Evolutionary conservation across 2,329 filamentous ascomycete genomes (phyloP).

Genomic region (Fusarium concolor): DNA sequence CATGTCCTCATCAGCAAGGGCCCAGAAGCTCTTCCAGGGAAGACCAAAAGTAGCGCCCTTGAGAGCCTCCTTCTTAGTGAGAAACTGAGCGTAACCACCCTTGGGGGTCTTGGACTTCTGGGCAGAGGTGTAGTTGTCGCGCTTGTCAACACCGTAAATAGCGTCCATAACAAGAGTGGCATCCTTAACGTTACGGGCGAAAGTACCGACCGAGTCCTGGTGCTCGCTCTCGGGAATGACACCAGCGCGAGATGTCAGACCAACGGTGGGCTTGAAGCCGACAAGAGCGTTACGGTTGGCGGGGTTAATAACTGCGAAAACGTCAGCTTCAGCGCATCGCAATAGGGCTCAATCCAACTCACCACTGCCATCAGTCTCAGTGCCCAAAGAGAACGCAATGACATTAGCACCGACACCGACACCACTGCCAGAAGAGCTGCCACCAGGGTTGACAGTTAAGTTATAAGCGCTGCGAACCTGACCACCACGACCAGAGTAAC

Average conservation of each 20-base stretch:
- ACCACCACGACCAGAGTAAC: slow-evolving; percentile 72
- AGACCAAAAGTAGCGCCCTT: slow-evolving; percentile 74
- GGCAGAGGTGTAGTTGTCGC: slow-evolving; percentile 74
- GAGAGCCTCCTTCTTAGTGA: slow-evolving; percentile 66
- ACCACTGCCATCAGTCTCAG: slow-evolving; percentile 78
- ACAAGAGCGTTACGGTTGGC: slow-evolving; percentile 76
- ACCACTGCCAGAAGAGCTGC: slow-evolving; percentile 75
- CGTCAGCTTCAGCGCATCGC: slow-evolving; percentile 29
- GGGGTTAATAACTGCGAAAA: slow-evolving; percentile 71
- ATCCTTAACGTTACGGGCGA: slow-evolving; percentile 76
- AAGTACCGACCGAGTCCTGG: slow-evolving; percentile 76
- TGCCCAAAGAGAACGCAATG: slow-evolving; percentile 74
- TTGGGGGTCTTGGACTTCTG: slow-evolving; percentile 66
- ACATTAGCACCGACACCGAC: slow-evolving; percentile 73
- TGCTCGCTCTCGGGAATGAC: slow-evolving; percentile 75
- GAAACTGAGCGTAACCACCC: slow-evolving; percentile 67
- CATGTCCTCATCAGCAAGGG: slow-evolving; percentile 67
- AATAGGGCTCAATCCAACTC: slow-evolving; percentile 31
- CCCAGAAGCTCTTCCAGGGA: slow-evolving; percentile 79
- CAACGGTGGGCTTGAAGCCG: slow-evolving; percentile 81
- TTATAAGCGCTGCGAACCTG: slow-evolving; percentile 76
- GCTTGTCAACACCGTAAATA: slow-evolving; percentile 72
- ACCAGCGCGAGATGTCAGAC: slow-evolving; percentile 72
- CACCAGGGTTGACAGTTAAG: slow-evolving; percentile 74
- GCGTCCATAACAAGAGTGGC: slow-evolving; percentile 73